phyloP scores from a whole-genome alignment of 768 basidiomycete species.

The Mycena maculata region DNA sequence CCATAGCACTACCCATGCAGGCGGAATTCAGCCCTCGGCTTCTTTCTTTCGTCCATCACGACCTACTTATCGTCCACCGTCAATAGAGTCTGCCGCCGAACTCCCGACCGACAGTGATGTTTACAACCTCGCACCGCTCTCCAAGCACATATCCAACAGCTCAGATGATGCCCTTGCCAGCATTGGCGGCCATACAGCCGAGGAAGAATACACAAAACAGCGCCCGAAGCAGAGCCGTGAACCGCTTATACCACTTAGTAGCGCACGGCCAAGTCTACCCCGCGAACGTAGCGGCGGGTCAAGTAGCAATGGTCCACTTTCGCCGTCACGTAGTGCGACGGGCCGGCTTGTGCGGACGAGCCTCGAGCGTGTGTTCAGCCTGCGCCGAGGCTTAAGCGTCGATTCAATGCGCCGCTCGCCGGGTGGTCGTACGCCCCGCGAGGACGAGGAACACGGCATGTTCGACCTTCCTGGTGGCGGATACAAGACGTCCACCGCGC shows the following conservation, averaged over 20 bases:
- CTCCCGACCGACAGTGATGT: slow-evolving; percentile 50
- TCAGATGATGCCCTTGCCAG: slow-evolving; percentile 54
- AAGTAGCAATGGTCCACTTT: slow-evolving; percentile 36
- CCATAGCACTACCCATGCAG: slow-evolving; percentile 66
- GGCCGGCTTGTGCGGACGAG: slow-evolving; percentile 64
- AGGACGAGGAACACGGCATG: slow-evolving; percentile 51
- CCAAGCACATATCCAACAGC: slow-evolving; percentile 52
- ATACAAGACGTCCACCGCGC: slow-evolving; percentile 23
- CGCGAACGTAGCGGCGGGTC: slow-evolving; percentile 41
- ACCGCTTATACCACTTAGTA: slow-evolving; percentile 73
- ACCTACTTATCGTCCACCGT: slow-evolving; percentile 57
- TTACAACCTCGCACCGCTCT: slow-evolving; percentile 55
- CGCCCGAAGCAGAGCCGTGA: slow-evolving; percentile 76
- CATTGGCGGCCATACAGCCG: slow-evolving; percentile 41
- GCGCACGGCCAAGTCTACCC: slow-evolving; percentile 42
- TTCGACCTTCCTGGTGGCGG: slow-evolving; percentile 28
- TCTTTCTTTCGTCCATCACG: slow-evolving; percentile 82
- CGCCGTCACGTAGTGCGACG: slow-evolving; percentile 40
- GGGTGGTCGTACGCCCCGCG: slow-evolving; percentile 40
- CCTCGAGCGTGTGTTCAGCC: slow-evolving; percentile 69
- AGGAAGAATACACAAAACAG: slow-evolving; percentile 38
- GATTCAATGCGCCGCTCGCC: slow-evolving; percentile 57
- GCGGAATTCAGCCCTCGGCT: slow-evolving; percentile 81
- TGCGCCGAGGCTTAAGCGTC: slow-evolving; percentile 62
- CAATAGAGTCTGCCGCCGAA: slow-evolving; percentile 51